phyloP scores from a whole-genome alignment of 768 basidiomycete species.

The Pulveroboletus ravenelii region DNA sequence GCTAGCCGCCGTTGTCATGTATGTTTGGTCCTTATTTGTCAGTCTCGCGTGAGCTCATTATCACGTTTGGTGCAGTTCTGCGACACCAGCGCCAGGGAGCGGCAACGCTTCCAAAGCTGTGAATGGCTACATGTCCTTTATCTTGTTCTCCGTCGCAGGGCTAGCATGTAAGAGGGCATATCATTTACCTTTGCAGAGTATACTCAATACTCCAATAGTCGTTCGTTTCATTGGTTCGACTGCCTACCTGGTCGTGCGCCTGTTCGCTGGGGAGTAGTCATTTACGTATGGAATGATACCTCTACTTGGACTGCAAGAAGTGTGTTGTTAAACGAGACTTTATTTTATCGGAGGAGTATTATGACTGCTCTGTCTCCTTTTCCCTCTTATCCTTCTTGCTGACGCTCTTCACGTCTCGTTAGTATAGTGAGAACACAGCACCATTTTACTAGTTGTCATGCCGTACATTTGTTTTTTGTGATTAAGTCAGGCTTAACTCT shows the following conservation, averaged over 20 bases:
- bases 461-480: not conserved
- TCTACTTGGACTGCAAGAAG: not conserved
- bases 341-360: not conserved
- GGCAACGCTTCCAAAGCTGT: constrained; percentile 51
- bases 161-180: constrained; percentile 65
- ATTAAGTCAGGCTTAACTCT: too few species aligned
- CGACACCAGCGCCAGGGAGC: constrained; percentile 47
- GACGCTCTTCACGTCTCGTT: not conserved
- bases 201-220: constrained; percentile 41
- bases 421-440: not conserved
- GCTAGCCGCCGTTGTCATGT: constrained; percentile 73
- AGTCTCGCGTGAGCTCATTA: not conserved
- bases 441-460: not conserved
- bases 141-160: constrained; percentile 83
- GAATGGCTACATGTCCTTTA: constrained; percentile 83
- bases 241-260: constrained; percentile 74
- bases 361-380: not conserved
- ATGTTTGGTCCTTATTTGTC: constrained; percentile 29
- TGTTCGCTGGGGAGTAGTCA: constrained; percentile 80
- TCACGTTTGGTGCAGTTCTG: constrained; percentile 19
- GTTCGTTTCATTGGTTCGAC: constrained; percentile 82
- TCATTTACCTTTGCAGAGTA: not conserved
- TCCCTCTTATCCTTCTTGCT: not conserved
- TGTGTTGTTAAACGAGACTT: not conserved
- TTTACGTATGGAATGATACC: not conserved